Percentiles rank a stretch among this genome's conserved stretches.
phyloP scores from a whole-genome alignment of 805 yeast genomes.

The Wickerhamomyces strasburgensis region DNA sequence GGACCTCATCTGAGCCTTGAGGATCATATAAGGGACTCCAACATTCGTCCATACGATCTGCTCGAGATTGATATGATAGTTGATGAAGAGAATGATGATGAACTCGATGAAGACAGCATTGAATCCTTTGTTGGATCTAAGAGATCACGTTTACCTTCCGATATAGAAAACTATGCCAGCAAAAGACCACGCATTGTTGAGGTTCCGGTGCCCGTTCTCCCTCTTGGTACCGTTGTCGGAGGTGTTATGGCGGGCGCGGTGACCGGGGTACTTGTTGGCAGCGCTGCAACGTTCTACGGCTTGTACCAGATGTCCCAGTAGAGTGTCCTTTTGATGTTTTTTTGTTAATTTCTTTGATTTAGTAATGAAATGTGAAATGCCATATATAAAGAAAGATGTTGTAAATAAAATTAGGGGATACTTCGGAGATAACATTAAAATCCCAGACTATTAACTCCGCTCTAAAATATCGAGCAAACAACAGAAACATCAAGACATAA shows the following conservation, averaged over 20 bases:
- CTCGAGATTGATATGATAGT: too few species aligned
- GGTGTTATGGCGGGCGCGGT: constrained; percentile 2
- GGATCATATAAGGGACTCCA: not conserved
- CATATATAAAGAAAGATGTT: too few species aligned
- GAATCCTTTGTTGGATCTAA: constrained; percentile 1
- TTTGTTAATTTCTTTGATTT: not conserved
- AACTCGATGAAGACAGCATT: constrained; percentile 2
- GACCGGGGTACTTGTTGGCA: constrained; percentile 7
- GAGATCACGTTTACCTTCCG: not conserved
- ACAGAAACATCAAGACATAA: too few species aligned
- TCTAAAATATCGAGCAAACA: too few species aligned
- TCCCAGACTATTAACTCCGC: too few species aligned
- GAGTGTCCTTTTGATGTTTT: not conserved
- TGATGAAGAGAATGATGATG: too few species aligned
- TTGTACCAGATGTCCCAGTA: constrained; percentile 3
- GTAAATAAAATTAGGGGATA: too few species aligned
- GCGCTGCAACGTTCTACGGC: constrained; percentile 1
- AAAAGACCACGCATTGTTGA: too few species aligned
- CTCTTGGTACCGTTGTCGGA: constrained; percentile 1
- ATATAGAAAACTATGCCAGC: too few species aligned
- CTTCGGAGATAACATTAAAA: too few species aligned
- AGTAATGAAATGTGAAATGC: too few species aligned
- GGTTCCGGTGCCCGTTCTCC: too few species aligned
- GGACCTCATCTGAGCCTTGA: not conserved
- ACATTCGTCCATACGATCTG: constrained; percentile 11